Percentiles rank a stretch among this genome's conserved stretches.
Conservation (phyloP, 371 early-diverging fungal genomes). For the Mortierella sp. region DNA sequence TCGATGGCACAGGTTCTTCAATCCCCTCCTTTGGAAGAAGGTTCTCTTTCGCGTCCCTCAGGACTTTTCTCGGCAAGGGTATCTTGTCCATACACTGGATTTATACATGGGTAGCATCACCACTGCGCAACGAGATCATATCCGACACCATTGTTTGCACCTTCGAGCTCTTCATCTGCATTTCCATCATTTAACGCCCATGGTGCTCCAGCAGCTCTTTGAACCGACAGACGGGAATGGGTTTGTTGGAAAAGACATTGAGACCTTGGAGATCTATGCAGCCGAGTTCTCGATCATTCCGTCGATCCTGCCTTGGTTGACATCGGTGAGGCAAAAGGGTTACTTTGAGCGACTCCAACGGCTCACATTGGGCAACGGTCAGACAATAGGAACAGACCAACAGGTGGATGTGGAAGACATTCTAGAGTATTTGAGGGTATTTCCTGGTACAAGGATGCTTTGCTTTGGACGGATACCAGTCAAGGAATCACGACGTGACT, state of each 20-base stretch:
- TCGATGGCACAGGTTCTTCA: not conserved
- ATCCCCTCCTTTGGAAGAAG: not conserved
- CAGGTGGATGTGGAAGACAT: not conserved
- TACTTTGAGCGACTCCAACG: not conserved
- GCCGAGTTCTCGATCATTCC: not conserved
- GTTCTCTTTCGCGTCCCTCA: not conserved
- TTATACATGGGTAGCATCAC: not conserved
- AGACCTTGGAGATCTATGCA: not conserved
- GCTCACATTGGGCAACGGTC: not conserved
- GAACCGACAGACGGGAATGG: not conserved
- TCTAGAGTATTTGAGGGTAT: not conserved
- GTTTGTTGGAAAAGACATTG: not conserved
- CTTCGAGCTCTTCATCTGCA: not conserved
- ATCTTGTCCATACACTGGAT: not conserved
- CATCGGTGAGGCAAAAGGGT: not conserved
- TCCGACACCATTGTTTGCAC: not conserved
- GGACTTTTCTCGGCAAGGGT: not conserved
- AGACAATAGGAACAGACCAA: not conserved
- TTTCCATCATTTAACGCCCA: not conserved
- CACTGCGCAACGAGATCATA: not conserved
- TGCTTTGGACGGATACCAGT: conserved; percentile 1
- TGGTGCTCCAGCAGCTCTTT: not conserved
- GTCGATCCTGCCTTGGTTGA: not conserved
- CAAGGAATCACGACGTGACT: not conserved
- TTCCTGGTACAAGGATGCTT: not conserved